Base-by-base conservation (phyloP, 345 rosid genomes). In the Hibiscus syriacus region DNA sequence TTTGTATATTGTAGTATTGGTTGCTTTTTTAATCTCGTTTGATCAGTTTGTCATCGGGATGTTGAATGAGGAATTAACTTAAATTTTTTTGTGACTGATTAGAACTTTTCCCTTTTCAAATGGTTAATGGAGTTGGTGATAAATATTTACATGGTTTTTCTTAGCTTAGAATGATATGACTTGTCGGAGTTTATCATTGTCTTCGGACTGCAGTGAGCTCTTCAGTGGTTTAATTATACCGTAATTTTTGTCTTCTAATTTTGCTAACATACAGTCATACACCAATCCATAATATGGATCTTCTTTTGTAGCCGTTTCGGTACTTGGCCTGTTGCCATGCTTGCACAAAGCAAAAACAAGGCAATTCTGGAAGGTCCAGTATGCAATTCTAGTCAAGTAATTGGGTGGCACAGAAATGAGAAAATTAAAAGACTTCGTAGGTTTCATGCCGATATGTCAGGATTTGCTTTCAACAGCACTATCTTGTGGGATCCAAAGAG, bases 381-480 rank as follows among this genome's bases (percentile, higher is more conserved):
- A 19, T 93, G 98, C 83, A 86, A 88, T 34, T 85, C 90, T 73
- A 88, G 83, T 70, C 86, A 78, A 61, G 84, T 93, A 72, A 80
- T 84, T 58, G 98, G 98, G 54, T 93, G 98, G 98, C 97, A 90
- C 80, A 87, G 97, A 25, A 93, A 93, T 45, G 98, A 93, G 72
- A 93, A 86, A 78, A 93, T 96, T 67, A 93, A 81, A 79, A 81
- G 80, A 64, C 77, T 93, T 3, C 88, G 92, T 12, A 82, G 96
- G 77, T 93, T 90, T 80, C 96, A 93, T 66, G 90, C 89, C 55
- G 98, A 89, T 80, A 93, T 90, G 92, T 90, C 97, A 0, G 98
- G 98, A 36, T 93, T 90, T 81, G 96, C 98, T 70, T 88, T 93
- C 79, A 93, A 93, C 78, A 89, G 94, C 76, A 85, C 96, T 25